A percentile compares a stretch with the other conserved stretches of the same genome.
Conservation (phyloP, 129 eudicot genomes). For the Saussurea involucrata region DNA sequence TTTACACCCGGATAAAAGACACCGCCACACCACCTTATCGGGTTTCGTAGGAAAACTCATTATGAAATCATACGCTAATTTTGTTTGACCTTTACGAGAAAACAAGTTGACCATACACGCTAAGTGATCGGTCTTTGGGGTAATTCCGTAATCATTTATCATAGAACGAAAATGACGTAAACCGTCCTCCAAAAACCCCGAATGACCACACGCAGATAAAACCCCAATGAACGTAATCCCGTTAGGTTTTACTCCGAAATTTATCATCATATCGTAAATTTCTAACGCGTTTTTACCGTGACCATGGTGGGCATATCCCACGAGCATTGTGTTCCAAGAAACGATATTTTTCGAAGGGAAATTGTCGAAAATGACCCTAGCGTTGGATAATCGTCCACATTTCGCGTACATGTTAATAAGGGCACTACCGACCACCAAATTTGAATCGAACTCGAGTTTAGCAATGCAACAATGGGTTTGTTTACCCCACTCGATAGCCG, state of each 20-base stretch:
- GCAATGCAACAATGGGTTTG: slow-evolving; percentile 58
- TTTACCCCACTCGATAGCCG: slow-evolving; percentile 75
- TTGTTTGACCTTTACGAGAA: slow-evolving; percentile 58
- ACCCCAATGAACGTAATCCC: slow-evolving; percentile 62
- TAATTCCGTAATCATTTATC: slow-evolving; percentile 37
- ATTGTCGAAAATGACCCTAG: slow-evolving; percentile 48
- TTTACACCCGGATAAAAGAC: slow-evolving; percentile 70
- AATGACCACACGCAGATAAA: slow-evolving; percentile 77
- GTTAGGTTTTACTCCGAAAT: slow-evolving; percentile 47
- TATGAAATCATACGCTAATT: slow-evolving; percentile 55
- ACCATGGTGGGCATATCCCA: slow-evolving; percentile 80
- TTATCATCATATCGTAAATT: slow-evolving; percentile 44
- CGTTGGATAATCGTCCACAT: slow-evolving; percentile 57
- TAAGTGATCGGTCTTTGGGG: slow-evolving; percentile 62
- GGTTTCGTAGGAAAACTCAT: slow-evolving; percentile 29
- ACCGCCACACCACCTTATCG: slow-evolving; percentile 76
- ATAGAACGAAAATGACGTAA: slow-evolving; percentile 44
- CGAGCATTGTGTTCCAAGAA: slow-evolving; percentile 75
- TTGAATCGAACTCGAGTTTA: slow-evolving; percentile 41
- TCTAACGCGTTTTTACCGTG: slow-evolving; percentile 49
- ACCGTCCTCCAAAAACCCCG: slow-evolving; percentile 60
- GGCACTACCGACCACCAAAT: slow-evolving; percentile 72
- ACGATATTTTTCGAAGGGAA: slow-evolving; percentile 56
- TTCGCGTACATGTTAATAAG: slow-evolving; percentile 75
- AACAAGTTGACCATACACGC: slow-evolving; percentile 72